These are phyloP conservation scores for Thermothelomyces thermophilus DNA, from an alignment of 2,329 filamentous ascomycete genomes.

Conservation along the genomic window DNA sequence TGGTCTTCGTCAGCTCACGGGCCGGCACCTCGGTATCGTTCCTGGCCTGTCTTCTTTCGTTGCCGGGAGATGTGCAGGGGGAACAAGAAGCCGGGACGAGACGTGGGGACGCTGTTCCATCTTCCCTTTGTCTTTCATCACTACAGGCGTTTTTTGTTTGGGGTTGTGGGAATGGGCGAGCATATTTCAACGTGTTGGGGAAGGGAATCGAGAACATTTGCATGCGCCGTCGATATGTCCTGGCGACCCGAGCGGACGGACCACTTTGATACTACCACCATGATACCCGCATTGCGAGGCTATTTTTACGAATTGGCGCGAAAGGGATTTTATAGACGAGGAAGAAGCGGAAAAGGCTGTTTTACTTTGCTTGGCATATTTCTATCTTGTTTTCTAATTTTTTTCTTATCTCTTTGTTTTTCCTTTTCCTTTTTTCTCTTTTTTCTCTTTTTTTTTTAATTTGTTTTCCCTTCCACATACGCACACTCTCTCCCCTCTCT, in stretches of 20 bases:
- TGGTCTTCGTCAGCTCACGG: not conserved
- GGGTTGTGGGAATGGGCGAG: not conserved
- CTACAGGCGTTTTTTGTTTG: constrained; percentile 8
- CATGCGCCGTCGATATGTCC: constrained; percentile 14
- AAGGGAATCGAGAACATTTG: not conserved
- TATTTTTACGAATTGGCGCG: constrained; percentile 13
- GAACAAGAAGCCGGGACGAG: not conserved
- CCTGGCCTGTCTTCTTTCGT: not conserved
- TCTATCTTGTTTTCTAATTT: not conserved
- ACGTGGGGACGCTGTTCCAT: not conserved
- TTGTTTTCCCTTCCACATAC: no score
- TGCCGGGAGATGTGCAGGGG: not conserved
- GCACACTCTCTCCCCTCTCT: not conserved
- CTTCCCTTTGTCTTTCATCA: constrained; percentile 2
- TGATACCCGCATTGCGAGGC: constrained; percentile 20
- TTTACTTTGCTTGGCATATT: not conserved
- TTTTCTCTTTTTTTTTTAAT: not conserved
- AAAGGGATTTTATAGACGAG: constrained; percentile 15
- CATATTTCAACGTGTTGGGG: not conserved
- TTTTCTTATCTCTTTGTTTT: not conserved
- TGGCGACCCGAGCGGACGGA: constrained; percentile 11
- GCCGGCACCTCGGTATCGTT: not conserved
- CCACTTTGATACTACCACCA: constrained; percentile 5
- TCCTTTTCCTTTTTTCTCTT: not conserved
- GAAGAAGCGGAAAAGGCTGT: constrained; percentile 16